Evolutionary conservation across 1,284 basidiomycete species (phyloP).

Genomic region (Pseudomicrostroma phylloplanum): DNA sequence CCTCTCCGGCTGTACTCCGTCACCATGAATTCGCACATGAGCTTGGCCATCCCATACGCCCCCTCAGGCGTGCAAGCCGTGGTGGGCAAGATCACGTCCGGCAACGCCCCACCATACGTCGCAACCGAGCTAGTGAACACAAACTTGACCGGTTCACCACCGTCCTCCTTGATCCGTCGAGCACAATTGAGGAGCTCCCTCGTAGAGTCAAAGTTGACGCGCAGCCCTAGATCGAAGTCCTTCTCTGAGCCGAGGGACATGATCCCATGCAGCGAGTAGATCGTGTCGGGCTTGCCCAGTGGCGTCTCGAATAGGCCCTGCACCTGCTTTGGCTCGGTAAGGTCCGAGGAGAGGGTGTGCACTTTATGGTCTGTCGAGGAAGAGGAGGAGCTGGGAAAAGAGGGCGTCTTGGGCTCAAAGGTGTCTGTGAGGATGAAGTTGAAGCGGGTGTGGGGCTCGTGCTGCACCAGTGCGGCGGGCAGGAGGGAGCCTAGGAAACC

Average conservation of each 20-base stretch:
- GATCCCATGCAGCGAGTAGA: conserved; percentile 34
- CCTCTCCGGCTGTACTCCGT: conserved; percentile 31
- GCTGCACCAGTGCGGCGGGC: conserved; percentile 19
- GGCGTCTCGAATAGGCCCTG: conserved; percentile 23
- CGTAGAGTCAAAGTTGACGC: conserved; percentile 29
- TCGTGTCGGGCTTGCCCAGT: conserved; percentile 20
- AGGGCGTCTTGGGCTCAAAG: conserved; percentile 14
- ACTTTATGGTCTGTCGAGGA: conserved; percentile 10
- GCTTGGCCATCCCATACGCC: conserved; percentile 29
- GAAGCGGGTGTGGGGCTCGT: conserved; percentile 17
- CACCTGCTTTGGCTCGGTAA: conserved; percentile 17
- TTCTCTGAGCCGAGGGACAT: conserved; percentile 28
- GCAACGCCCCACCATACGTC: conserved; percentile 26
- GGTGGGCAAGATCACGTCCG: conserved; percentile 20
- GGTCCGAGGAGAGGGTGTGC: conserved; percentile 20
- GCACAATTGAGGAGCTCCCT: conserved; percentile 23
- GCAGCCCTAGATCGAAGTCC: conserved; percentile 22
- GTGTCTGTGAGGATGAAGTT: conserved; percentile 30
- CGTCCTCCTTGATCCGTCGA: background rate
- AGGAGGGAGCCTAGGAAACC: conserved; percentile 30
- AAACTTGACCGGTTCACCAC: conserved; percentile 16
- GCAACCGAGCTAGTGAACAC: conserved; percentile 29
- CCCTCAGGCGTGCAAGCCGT: conserved; percentile 26
- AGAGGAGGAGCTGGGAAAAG: background rate
- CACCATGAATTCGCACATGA: conserved; percentile 31